Conservation (phyloP, 176 grass and related monocot species). For the Luzula sylvatica region DNA sequence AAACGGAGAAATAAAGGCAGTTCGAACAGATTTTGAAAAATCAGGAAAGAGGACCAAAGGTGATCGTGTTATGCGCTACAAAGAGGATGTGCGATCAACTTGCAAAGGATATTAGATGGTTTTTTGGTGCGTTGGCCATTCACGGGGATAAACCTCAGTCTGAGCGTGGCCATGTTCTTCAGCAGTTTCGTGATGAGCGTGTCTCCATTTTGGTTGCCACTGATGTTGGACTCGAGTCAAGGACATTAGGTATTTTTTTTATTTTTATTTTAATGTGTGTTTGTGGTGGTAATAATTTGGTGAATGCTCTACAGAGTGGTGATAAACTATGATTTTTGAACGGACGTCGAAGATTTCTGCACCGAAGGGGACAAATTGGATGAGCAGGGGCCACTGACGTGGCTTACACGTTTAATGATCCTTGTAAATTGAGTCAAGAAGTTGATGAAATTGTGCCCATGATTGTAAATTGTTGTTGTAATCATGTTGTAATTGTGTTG, state of each 20-base stretch:
- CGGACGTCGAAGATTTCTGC: conserved; percentile 76
- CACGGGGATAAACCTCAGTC: conserved; percentile 68
- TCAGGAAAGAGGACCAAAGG: conserved; percentile 67
- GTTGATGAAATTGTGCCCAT: no score
- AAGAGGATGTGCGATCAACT: conserved; percentile 79
- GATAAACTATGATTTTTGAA: conserved; percentile 77
- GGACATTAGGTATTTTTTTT: conserved; percentile 54
- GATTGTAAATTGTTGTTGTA: no score
- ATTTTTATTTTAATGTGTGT: no score
- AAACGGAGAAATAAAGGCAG: conserved; percentile 50
- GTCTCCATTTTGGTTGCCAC: conserved; percentile 72
- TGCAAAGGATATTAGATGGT: conserved; percentile 45
- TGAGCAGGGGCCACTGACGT: no score
- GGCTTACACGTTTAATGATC: no score
- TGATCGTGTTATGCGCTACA: conserved; percentile 84
- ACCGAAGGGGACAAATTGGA: conserved; percentile 63
- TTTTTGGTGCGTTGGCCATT: conserved; percentile 61
- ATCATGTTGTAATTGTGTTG: no score
- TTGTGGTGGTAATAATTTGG: no score
- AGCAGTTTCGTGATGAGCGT: conserved; percentile 58
- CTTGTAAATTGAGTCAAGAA: no score
- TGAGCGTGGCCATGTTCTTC: conserved; percentile 68
- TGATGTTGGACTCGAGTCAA: conserved; percentile 83
- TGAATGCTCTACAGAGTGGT: conserved; percentile 79
- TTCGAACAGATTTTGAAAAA: conserved; percentile 80